Base-by-base conservation (phyloP, 352 stramenopile genomes). In the Lagenidium sp. region DNA sequence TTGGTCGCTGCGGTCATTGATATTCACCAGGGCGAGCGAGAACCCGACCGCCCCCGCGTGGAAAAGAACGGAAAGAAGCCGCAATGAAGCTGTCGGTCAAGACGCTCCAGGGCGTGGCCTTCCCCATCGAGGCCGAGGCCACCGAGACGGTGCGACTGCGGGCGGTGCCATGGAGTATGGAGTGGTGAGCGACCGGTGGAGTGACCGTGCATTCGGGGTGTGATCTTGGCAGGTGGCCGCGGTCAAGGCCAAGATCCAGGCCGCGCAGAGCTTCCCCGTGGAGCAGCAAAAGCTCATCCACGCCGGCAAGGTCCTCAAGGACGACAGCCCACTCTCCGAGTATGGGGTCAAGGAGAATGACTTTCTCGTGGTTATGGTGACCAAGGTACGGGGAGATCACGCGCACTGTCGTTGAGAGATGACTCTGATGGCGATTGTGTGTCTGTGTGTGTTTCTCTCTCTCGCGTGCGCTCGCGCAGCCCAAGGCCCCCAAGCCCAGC, bases 271-370 rank as follows among this genome's bases (percentile, higher is more conserved):
- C 50, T 91, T 88, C 39, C 62, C 78, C 4, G 73, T 73, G 24
- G 50, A 64, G 0, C 66, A 86, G 53, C 80, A 92, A 52, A 92
- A 92, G 57, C 76, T 95, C 36, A 94, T 94, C 42, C 77, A 94
- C 45, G 75, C 78, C 11, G 77, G 83, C 20, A 95, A 94, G 62
- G 80, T 94, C 38, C 74, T 95, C 35, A 91, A 88, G 54, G 81
- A 95, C 35, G 79, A 95, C 21, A 85, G 73, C 47, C 59, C 65
- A 37, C 58, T 94, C 19, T 55, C 65, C 23, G 76, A 92, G 54
- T 93, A 89, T 62, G 87, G 79, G 46, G 59, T 95, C 32, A 90
- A 89, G 61, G 81, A 91, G 52, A 90, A 86, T 46, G 79, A 90
- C 50, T 94, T 94, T 50, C 58, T 94, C 18, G 81, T 94, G 31